Conservation (phyloP, 768 basidiomycete genomes). For the Leccinum incarnatum region DNA sequence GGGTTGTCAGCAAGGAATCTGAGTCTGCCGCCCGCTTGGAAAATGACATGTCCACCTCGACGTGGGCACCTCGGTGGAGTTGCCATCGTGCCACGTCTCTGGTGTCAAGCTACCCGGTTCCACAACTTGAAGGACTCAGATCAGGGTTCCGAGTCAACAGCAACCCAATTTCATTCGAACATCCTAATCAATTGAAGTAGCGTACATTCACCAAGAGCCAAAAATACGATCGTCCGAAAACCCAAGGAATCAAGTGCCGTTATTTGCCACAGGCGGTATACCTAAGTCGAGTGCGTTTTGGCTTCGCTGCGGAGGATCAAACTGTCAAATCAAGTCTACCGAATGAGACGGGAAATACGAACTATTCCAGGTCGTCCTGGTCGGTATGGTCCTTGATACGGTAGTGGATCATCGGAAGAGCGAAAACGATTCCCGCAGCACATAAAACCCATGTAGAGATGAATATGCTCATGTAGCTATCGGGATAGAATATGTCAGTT, state of each 20-base stretch:
- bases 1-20: neutral
- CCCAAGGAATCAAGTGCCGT: neutral
- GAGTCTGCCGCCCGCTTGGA: neutral
- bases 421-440: slow-evolving; percentile 58
- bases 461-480: slow-evolving; percentile 66
- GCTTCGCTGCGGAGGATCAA: slow-evolving; percentile 12
- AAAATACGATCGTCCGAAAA: neutral
- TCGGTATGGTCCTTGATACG: slow-evolving; percentile 64
- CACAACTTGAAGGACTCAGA: neutral
- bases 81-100: neutral
- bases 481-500: neutral
- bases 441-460: slow-evolving; percentile 74
- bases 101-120: neutral
- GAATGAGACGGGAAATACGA: slow-evolving; percentile 4
- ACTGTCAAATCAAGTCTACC: neutral
- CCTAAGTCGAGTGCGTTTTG: neutral
- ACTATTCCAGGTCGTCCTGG: slow-evolving; percentile 52
- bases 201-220: neutral
- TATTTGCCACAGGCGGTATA: neutral
- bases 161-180: neutral
- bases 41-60: neutral
- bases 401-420: slow-evolving; percentile 72
- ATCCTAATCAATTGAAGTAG: neutral
- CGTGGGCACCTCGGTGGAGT: neutral
- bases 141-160: neutral